Conservation (phyloP, 345 rosid species). For the Tarenaya hassleriana region DNA sequence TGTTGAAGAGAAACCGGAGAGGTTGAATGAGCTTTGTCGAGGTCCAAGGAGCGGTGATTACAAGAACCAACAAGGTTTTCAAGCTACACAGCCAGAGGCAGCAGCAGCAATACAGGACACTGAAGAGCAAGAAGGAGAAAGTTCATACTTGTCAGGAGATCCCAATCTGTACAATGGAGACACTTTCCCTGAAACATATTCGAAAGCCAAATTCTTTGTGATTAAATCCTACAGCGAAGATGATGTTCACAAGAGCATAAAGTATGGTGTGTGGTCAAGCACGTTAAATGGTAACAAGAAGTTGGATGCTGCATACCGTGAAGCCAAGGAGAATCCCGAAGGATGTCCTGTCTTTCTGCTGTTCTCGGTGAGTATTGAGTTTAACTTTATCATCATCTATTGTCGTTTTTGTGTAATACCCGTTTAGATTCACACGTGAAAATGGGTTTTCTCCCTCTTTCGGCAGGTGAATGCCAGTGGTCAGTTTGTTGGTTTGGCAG, state of each 20-base stretch:
- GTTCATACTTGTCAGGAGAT: constrained; percentile 25
- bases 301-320: constrained; percentile 54
- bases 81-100: constrained; percentile 23
- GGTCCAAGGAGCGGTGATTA: constrained; percentile 63
- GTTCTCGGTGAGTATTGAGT: constrained; percentile 53
- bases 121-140: too few species aligned
- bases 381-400: neutral
- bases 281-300: constrained; percentile 72
- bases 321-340: constrained; percentile 43
- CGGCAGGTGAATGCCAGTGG: constrained; percentile 83
- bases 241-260: constrained; percentile 78
- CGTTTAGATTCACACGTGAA: neutral
- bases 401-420: neutral
- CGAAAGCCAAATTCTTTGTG: constrained; percentile 58
- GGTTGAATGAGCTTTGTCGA: constrained; percentile 69
- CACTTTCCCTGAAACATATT: constrained; percentile 42
- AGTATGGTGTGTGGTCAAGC: constrained; percentile 73
- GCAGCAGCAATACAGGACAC: constrained; percentile 30
- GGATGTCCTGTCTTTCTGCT: constrained; percentile 60
- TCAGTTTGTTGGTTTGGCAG: constrained; percentile 76
- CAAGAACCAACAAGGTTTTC: constrained; percentile 39
- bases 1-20: constrained; percentile 57
- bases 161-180: constrained; percentile 42
- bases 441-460: neutral
- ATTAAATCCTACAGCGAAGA: constrained; percentile 82